These are phyloP conservation scores for Dactylella cylindrospora DNA, from an alignment of 2,329 filamentous ascomycete species.

Conservation along the genomic window DNA sequence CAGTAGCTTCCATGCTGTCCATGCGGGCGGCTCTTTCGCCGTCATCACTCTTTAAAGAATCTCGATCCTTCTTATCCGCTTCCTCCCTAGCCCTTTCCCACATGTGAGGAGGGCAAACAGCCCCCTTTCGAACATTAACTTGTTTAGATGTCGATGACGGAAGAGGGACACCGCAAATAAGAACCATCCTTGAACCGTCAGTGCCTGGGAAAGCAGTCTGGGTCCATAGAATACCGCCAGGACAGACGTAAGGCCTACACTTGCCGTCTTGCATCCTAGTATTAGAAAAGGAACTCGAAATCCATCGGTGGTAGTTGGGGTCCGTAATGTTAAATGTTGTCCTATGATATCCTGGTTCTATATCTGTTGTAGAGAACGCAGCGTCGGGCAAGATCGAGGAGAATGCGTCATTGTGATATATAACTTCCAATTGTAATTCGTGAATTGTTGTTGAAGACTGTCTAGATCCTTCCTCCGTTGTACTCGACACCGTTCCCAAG, in stretches of 20 bases:
- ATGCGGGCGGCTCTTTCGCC: too few relatives aligned
- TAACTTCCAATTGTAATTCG: constrained; percentile 30
- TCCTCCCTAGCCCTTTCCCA: constrained; percentile 33
- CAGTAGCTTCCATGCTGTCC: constrained; percentile 15
- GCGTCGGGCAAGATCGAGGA: constrained; percentile 33
- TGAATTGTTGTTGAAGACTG: constrained; percentile 38
- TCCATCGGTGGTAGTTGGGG: constrained; percentile 40
- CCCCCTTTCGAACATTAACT: constrained; percentile 29
- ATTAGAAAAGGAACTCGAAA: constrained; percentile 38
- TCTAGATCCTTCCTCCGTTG: constrained; percentile 8
- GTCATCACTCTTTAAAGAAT: too few relatives aligned
- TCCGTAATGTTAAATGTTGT: constrained; percentile 41
- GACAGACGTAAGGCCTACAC: constrained; percentile 36
- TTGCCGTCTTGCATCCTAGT: constrained; percentile 20
- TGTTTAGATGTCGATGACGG: constrained; percentile 25
- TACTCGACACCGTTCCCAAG: constrained; percentile 22
- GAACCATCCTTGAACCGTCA: constrained; percentile 28
- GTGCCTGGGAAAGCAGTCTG: constrained; percentile 34
- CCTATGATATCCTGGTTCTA: constrained; percentile 12
- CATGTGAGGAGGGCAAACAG: constrained; percentile 26
- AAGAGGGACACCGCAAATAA: constrained; percentile 31
- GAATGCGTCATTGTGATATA: constrained; percentile 39
- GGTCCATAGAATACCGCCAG: constrained; percentile 36
- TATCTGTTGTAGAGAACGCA: constrained; percentile 27
- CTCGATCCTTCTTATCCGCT: too few relatives aligned